Conservation (phyloP, 2,329 filamentous ascomycete genomes). For the Clonostachys chloroleuca region DNA sequence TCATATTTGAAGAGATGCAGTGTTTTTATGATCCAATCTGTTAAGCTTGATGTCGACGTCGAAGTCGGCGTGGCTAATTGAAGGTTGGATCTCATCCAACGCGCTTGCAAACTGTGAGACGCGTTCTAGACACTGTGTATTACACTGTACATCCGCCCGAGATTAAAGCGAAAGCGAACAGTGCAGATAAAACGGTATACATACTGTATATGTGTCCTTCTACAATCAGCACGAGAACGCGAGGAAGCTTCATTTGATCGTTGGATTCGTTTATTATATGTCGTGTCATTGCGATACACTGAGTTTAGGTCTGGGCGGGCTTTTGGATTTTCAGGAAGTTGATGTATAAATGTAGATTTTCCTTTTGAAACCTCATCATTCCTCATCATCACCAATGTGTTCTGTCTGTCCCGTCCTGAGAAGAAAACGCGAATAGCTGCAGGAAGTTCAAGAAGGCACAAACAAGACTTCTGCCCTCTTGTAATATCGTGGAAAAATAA, state of each 20-base stretch:
- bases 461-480: not conserved
- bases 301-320: too few relatives aligned
- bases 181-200: not conserved
- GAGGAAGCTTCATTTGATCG: too few relatives aligned
- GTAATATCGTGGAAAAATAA: conserved; percentile 6
- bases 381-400: not conserved
- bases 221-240: too few relatives aligned
- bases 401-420: not conserved
- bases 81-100: too few relatives aligned
- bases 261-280: too few relatives aligned
- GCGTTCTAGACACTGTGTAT: conserved; percentile 2
- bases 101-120: not conserved
- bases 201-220: not conserved
- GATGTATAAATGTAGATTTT: too few relatives aligned
- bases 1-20: not conserved
- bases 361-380: not conserved
- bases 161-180: not conserved
- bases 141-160: not conserved
- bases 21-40: too few relatives aligned
- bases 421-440: not conserved
- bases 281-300: too few relatives aligned
- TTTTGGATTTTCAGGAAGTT: too few relatives aligned
- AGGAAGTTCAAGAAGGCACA: not conserved
- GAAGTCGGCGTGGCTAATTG: too few relatives aligned
- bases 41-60: too few relatives aligned